Conservation (phyloP, 2,329 filamentous ascomycete species). For the Plectosphaerella plurivora region DNA sequence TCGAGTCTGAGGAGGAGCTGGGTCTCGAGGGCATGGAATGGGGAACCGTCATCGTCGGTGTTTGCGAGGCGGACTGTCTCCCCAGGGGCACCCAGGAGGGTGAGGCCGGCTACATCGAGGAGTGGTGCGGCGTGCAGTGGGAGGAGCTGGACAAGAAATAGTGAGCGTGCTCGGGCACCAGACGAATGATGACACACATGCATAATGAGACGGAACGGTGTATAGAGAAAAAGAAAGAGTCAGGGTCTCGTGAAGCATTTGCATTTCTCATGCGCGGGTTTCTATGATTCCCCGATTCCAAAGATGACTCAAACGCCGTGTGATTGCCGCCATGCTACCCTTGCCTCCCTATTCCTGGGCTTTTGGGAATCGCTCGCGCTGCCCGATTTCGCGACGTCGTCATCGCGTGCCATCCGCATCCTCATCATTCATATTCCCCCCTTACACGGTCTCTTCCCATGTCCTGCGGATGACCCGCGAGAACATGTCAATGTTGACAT, state of each 20-base stretch:
- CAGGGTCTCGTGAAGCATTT: background rate
- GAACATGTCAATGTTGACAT: slow-evolving; percentile 88
- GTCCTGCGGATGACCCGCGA: slow-evolving; percentile 74
- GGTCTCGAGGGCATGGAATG: slow-evolving; percentile 91
- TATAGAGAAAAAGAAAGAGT: background rate
- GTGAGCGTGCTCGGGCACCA: background rate
- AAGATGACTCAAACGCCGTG: slow-evolving; percentile 13
- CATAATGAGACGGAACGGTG: background rate
- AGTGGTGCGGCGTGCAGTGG: slow-evolving; percentile 99
- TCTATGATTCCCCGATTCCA: slow-evolving; percentile 10
- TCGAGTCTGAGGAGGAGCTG: slow-evolving; percentile 68
- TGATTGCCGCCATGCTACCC: slow-evolving; percentile 15
- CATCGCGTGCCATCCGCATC: slow-evolving; percentile 3
- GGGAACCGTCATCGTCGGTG: slow-evolving; percentile 85
- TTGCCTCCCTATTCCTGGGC: slow-evolving; percentile 1
- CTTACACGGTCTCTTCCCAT: slow-evolving; percentile 74
- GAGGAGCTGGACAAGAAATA: slow-evolving; percentile 60
- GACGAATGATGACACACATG: background rate
- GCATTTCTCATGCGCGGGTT: slow-evolving; percentile 4
- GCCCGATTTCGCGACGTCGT: background rate
- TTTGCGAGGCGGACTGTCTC: slow-evolving; percentile 77
- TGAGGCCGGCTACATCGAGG: slow-evolving; percentile 76
- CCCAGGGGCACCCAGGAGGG: slow-evolving; percentile 53
- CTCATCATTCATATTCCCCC: background rate
- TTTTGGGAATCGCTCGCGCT: no score